Evolutionary conservation across 2,329 filamentous ascomycete species (phyloP).

Genomic region (Xylariaceae sp.): DNA sequence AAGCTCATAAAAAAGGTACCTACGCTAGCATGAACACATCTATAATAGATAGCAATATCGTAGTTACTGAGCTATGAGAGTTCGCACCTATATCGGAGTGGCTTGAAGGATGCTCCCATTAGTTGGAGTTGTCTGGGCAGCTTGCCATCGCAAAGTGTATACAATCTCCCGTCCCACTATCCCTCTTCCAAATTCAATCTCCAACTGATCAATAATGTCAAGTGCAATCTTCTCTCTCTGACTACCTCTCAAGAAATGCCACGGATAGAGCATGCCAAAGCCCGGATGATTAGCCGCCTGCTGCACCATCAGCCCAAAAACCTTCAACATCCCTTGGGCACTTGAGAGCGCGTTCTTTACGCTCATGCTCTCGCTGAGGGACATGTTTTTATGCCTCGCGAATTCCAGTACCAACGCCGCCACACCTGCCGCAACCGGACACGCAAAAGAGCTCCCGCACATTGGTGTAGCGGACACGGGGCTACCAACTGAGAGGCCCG

Average conservation of each 20-base stretch:
- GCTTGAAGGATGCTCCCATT: too few species aligned
- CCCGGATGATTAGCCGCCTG: constrained; percentile 3
- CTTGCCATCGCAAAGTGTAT: neutral
- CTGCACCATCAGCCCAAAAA: constrained; percentile 4
- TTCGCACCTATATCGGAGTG: too few species aligned
- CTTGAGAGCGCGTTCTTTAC: neutral
- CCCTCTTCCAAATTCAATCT: constrained; percentile 2
- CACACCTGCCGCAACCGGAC: constrained; percentile 7
- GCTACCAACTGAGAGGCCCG: constrained; percentile 5
- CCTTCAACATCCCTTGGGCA: neutral
- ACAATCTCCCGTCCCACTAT: neutral
- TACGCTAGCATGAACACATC: too few species aligned
- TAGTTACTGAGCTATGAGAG: too few species aligned
- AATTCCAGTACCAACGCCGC: constrained; percentile 12
- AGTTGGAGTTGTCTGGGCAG: too few species aligned
- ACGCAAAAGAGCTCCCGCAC: constrained; percentile 16
- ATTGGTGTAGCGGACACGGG: neutral
- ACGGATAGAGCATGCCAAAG: constrained; percentile 13
- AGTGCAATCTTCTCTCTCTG: neutral
- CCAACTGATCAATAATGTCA: neutral
- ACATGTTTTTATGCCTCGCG: neutral
- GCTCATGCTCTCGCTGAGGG: constrained; percentile 4
- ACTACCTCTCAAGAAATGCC: neutral
- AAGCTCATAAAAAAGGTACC: too few species aligned
- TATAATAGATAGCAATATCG: too few species aligned